A percentile compares a stretch with the other conserved stretches of the same genome.
phyloP scores from a whole-genome alignment of 192 early-diverging fungal genomes.

The Entomortierella lignicola region DNA sequence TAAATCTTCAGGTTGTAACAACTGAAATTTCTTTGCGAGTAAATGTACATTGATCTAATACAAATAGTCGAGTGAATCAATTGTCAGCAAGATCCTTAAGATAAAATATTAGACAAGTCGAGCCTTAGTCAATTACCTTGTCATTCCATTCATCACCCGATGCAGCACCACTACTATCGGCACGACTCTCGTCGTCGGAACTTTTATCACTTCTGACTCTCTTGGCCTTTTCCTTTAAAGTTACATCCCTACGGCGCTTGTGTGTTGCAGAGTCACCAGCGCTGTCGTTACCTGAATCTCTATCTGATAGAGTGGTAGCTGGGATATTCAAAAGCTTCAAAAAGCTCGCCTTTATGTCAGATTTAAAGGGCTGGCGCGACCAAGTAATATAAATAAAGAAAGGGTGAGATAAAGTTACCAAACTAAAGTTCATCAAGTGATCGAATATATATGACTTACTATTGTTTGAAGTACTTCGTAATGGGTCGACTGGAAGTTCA shows the following conservation, averaged over 20 bases:
- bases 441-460: constrained; percentile 29
- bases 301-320: constrained; percentile 14
- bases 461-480: constrained; percentile 58
- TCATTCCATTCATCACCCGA: constrained; percentile 44
- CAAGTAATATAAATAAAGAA: background rate
- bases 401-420: background rate
- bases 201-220: constrained; percentile 33
- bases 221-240: constrained; percentile 44
- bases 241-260: constrained; percentile 35
- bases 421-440: background rate
- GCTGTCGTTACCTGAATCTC: constrained; percentile 38
- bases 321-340: constrained; percentile 32
- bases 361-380: constrained; percentile 22
- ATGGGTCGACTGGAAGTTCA: constrained; percentile 63
- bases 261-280: constrained; percentile 18
- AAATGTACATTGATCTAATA: constrained; percentile 40
- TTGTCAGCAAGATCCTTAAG: background rate
- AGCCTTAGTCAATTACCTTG: constrained; percentile 11
- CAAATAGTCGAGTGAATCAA: background rate
- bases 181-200: constrained; percentile 42
- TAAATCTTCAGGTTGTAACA: constrained; percentile 52
- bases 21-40: constrained; percentile 55
- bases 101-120: background rate
- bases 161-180: constrained; percentile 35
- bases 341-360: constrained; percentile 38